Conservation (phyloP, 352 stramenopile genomes). For the Pythium biforme region DNA sequence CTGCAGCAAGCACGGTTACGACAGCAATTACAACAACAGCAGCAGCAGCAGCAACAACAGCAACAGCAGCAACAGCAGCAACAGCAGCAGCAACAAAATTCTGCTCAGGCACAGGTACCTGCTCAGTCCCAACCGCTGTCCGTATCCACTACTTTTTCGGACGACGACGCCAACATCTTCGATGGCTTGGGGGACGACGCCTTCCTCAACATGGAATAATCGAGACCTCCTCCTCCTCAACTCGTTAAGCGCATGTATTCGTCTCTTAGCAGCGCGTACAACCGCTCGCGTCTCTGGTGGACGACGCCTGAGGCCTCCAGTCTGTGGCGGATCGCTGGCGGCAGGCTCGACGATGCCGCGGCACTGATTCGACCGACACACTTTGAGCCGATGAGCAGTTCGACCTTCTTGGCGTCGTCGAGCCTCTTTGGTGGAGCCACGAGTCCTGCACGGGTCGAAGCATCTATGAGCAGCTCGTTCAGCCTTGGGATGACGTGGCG, state of each 20-base stretch:
- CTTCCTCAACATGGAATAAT: constrained; percentile 73
- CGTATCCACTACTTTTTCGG: constrained; percentile 30
- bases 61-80: constrained; percentile 21
- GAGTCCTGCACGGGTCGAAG: constrained; percentile 30
- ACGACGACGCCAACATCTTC: constrained; percentile 71
- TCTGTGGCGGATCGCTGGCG: constrained; percentile 43
- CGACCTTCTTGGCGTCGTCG: constrained; percentile 65
- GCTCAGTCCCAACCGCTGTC: constrained; percentile 24
- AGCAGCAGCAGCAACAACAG: constrained; percentile 17
- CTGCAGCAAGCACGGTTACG: constrained; percentile 15
- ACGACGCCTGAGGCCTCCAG: constrained; percentile 43
- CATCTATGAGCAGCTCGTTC: constrained; percentile 49
- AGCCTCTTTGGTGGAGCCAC: constrained; percentile 27
- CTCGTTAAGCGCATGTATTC: constrained; percentile 44
- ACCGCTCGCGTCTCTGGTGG: constrained; percentile 46
- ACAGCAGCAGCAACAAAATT: constrained; percentile 14
- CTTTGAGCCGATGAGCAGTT: constrained; percentile 61
- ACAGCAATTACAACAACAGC: constrained; percentile 12
- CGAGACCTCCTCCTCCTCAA: constrained; percentile 12
- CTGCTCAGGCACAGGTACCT: constrained; percentile 2
- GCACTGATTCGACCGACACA: constrained; percentile 51
- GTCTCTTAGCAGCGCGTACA: constrained; percentile 48
- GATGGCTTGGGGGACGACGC: constrained; percentile 70
- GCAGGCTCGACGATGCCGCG: constrained; percentile 44
- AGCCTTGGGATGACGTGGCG: constrained; percentile 22